phyloP scores from a whole-genome alignment of 495 filamentous ascomycete species.

The Thozetella sp. region DNA sequence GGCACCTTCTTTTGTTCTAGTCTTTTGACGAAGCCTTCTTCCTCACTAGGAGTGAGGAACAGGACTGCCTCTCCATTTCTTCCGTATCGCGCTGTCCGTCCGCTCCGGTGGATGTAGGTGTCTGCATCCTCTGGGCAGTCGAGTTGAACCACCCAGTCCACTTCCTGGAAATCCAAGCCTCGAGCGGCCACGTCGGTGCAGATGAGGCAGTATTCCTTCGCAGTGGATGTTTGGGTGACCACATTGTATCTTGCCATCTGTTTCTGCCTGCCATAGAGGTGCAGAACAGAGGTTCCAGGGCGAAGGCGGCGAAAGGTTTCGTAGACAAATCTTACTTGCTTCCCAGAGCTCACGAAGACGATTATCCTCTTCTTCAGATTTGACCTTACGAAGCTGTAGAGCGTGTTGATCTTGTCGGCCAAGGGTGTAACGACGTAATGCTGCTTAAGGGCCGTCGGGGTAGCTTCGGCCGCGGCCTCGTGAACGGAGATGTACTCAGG shows the following conservation, averaged over 20 bases:
- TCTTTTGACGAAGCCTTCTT: conserved; percentile 78
- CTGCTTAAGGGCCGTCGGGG: conserved; percentile 82
- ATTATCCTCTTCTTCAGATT: conserved; percentile 92
- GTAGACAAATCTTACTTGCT: conserved; percentile 94
- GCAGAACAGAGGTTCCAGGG: conserved; percentile 91
- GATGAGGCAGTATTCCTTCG: conserved; percentile 85
- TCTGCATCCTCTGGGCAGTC: conserved; percentile 96
- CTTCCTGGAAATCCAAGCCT: conserved; percentile 93
- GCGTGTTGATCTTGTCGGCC: conserved; percentile 82
- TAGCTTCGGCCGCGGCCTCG: conserved; percentile 78
- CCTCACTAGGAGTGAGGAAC: conserved; percentile 91
- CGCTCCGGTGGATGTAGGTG: conserved; percentile 97
- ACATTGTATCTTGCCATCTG: conserved; percentile 77
- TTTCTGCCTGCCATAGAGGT: conserved; percentile 94
- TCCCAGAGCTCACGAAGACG: conserved; percentile 91
- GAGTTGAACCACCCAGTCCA: conserved; percentile 96
- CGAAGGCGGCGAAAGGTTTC: conserved; percentile 93
- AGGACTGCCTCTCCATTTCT: conserved; percentile 84
- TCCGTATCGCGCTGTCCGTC: conserved; percentile 92
- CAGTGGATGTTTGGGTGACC: conserved; percentile 61
- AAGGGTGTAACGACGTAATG: conserved; percentile 87
- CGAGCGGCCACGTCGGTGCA: conserved; percentile 93
- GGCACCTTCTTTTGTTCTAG: conserved; percentile 87
- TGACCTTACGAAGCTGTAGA: conserved; percentile 87
- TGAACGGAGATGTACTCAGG: conserved; percentile 96